These are phyloP conservation scores for Medicago ruthenica DNA, from an alignment of 306 rosid genomes.

Conservation along the genomic window DNA sequence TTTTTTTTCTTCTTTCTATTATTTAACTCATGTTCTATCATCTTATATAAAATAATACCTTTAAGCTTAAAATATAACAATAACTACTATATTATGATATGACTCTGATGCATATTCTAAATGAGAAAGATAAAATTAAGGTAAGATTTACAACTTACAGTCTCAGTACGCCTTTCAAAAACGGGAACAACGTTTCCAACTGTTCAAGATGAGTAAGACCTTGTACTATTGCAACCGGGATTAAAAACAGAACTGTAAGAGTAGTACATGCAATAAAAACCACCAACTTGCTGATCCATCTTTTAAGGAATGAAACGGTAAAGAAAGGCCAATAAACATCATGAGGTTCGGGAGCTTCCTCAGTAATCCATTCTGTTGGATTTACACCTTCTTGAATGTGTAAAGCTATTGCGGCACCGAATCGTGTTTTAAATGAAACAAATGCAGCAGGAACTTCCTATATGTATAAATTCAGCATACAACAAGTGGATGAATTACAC, in stretches of 20 bases:
- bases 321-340: constrained; percentile 89
- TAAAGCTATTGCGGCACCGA: constrained; percentile 73
- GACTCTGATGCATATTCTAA: too few species aligned
- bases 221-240: constrained; percentile 83
- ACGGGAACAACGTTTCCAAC: constrained; percentile 74
- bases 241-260: constrained; percentile 68
- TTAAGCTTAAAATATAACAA: too few species aligned
- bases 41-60: too few species aligned
- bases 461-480: constrained; percentile 25
- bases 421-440: constrained; percentile 86
- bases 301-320: constrained; percentile 62
- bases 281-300: constrained; percentile 71
- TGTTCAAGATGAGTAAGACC: constrained; percentile 76
- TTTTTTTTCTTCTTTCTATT: too few species aligned
- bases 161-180: constrained; percentile 59
- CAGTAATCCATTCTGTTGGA: constrained; percentile 85
- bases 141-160: constrained; percentile 57
- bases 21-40: too few species aligned
- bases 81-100: too few species aligned
- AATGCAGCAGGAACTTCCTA: constrained; percentile 87
- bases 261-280: constrained; percentile 59
- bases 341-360: constrained; percentile 83
- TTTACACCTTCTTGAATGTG: constrained; percentile 76
- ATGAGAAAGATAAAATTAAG: too few species aligned
- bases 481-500: constrained; percentile 31